Evolutionary conservation across 2,329 filamentous ascomycete genomes (phyloP), one percentile per base, ranked within the genome.

Genomic region (Cladosporium sp.): DNA sequence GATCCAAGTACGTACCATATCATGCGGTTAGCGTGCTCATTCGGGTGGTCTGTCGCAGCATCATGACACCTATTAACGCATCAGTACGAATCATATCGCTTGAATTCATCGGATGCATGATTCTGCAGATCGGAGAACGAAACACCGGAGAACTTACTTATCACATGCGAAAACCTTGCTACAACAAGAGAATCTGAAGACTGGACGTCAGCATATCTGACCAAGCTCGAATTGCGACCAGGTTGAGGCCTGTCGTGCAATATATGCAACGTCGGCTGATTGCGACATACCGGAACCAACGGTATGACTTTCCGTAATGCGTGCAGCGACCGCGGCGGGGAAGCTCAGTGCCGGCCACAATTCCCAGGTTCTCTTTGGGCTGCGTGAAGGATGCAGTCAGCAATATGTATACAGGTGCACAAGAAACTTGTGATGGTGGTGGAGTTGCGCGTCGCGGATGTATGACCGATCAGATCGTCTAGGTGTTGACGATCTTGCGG

Each of bases 21-120:
- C 86, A 93, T 93, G 42, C 87, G 76, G 61, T 85, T 88, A 7
- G 88, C 88, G 76, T 88, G 88, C 69, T 93, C 88, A 56, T 87
- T 84, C 7, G 78, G 72, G 69, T 94, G 88, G 43, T 85, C 83
- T 58, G 83, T 80, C 8, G 71, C 77, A 13, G 72, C 77, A 64
- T 93, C 87, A 62, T 94, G 88, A 68, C 88, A 94, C 70, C 78
- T 79, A 61, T n/a, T 27, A 25, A 12, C 11, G 27, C 41, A 49
- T 53, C 51, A 53, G 46, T 41, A 51, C 13, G 32, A 11, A 13
- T 35, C 41, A 35, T 18, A 49, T 41, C 36, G 4, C 9, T 9
- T 9, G 22, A 9, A 27, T 4, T 27, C 22, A 4, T 9, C 22
- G 22, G 5, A 27, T 27, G 22, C 22, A 27, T 27, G 22, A 4